Percentiles rank a stretch among this genome's conserved stretches.
phyloP scores from a whole-genome alignment of 768 basidiomycete genomes.

The Dendrothele bispora region DNA sequence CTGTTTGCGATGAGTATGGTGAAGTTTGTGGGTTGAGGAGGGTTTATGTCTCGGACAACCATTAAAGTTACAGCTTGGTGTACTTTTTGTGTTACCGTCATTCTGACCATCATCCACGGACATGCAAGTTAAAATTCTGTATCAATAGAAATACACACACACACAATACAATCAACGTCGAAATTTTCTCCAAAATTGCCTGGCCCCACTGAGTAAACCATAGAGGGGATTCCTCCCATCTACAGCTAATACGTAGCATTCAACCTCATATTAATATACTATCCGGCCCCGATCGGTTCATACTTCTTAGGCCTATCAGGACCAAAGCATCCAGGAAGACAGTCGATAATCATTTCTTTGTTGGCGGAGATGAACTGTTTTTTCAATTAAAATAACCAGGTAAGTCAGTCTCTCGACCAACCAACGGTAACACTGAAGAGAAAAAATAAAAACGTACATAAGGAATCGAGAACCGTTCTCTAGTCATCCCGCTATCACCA shows the following conservation, averaged over 20 bases:
- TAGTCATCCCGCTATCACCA: constrained; percentile 24
- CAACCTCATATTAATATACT: constrained; percentile 24
- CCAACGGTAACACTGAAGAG: neutral
- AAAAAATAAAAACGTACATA: constrained; percentile 26
- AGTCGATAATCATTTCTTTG: constrained; percentile 30
- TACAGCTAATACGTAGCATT: constrained; percentile 6
- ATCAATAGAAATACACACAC: no score
- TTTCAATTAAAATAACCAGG: constrained; percentile 6
- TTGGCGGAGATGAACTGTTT: constrained; percentile 27
- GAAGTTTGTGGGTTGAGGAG: neutral
- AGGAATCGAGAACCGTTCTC: constrained; percentile 44
- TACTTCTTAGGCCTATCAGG: constrained; percentile 36
- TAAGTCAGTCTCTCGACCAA: no score
- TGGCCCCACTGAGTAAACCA: no score
- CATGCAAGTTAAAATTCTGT: no score
- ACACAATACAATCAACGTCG: no score
- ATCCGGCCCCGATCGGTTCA: constrained; percentile 25
- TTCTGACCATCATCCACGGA: no score
- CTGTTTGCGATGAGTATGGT: neutral
- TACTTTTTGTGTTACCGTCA: no score
- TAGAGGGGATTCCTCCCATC: no score
- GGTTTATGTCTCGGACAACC: constrained; percentile 1
- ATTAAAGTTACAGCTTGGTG: no score
- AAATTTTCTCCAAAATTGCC: no score
- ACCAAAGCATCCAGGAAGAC: constrained; percentile 37